A percentile compares a stretch with the other conserved stretches of the same genome.
Conservation (phyloP, 164 flowering plant species). For the Vitis riparia region DNA sequence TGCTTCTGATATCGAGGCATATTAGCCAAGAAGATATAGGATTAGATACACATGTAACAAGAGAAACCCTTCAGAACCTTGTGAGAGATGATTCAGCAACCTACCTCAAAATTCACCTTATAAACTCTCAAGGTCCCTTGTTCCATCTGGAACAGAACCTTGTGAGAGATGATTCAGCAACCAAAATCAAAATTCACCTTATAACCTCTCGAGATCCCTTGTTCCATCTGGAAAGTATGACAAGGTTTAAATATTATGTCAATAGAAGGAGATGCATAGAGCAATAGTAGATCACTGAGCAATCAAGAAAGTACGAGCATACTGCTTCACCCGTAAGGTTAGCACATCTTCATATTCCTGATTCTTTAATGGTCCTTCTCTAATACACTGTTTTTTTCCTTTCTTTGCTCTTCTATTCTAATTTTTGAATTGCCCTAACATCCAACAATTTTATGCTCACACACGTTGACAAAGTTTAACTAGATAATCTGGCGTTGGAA, state of each 20-base stretch:
- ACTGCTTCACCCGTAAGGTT: not conserved
- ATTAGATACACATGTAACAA: not conserved
- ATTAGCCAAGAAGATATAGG: not conserved
- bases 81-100: not conserved
- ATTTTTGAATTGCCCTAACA: not conserved
- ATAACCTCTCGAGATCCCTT: not conserved
- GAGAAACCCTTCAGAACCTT: not conserved
- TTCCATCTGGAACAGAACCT: not conserved
- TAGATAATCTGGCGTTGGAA: not conserved
- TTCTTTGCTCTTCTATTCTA: not conserved
- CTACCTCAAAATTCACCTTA: not conserved
- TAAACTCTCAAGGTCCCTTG: not conserved
- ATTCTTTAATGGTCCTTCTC: not conserved
- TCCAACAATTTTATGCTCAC: not conserved
- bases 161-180: not conserved
- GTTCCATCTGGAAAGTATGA: not conserved
- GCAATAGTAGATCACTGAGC: not conserved
- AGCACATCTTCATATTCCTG: not conserved
- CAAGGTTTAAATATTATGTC: not conserved
- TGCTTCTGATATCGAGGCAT: not conserved
- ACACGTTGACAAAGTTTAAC: not conserved
- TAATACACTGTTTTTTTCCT: not conserved
- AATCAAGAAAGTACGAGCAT: not conserved
- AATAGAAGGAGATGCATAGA: not conserved
- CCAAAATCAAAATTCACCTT: not conserved